Evolutionary conservation across 345 rosid species (phyloP).

Genomic region (Salix suchowensis): DNA sequence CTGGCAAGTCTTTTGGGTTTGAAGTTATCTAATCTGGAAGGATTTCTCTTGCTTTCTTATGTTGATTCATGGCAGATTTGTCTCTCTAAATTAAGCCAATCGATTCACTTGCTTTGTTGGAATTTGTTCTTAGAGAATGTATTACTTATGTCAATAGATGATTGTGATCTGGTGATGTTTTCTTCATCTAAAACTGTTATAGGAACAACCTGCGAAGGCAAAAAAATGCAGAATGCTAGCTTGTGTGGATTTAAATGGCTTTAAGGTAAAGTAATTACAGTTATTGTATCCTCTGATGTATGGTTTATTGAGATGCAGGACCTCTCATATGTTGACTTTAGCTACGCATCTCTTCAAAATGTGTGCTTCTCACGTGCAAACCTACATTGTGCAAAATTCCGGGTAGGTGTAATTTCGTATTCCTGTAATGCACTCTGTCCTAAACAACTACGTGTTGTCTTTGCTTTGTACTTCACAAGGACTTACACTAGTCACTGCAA

Average conservation of each 20-base stretch:
- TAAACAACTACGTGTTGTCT: neutral
- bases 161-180: neutral
- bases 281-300: neutral
- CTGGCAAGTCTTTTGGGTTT: constrained; percentile 47
- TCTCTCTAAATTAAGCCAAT: neutral
- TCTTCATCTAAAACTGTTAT: neutral
- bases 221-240: neutral
- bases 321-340: constrained; percentile 76
- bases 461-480: neutral
- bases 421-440: neutral
- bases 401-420: constrained; percentile 39
- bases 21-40: constrained; percentile 5
- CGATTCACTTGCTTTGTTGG: neutral
- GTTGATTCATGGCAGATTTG: neutral
- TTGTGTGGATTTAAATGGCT: neutral
- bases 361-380: constrained; percentile 90
- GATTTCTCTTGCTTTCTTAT: neutral
- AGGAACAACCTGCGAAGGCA: neutral
- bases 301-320: constrained; percentile 48
- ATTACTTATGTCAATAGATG: neutral
- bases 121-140: neutral
- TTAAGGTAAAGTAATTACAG: neutral
- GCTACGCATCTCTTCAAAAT: constrained; percentile 76
- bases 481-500: neutral
- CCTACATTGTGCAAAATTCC: constrained; percentile 78